Base-by-base conservation (phyloP, 495 filamentous ascomycete species). In the Penicillium arizonense region DNA sequence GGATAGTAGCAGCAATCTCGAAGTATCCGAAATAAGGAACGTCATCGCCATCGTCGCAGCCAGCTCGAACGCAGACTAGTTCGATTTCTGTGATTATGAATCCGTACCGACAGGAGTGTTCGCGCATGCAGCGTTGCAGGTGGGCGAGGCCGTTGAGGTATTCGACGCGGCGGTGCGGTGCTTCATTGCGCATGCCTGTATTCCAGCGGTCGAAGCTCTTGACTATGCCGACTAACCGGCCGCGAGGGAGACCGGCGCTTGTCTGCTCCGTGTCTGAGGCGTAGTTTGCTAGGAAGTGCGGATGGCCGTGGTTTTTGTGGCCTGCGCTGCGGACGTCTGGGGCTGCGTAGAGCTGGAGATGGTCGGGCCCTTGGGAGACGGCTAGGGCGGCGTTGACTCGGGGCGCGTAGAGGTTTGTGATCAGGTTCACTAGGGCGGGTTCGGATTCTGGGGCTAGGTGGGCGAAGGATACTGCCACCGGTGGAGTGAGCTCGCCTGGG, bases 41-140 rank as follows among this genome's bases (percentile, higher is more conserved):
- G 18, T 71, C 70, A 53, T 87, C 87, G 48, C 74, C 82, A 10
- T 67, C 64, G 46, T 90, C 88, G 48, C 77, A 82, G 32, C 87
- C 87, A 47, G 88, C 88, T 44, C 91, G 89, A 0, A 95, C 90
- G 63, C 91, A 87, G 28, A 96, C 84, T 11, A 96, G 86, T 73
- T 96, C 91, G 62, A 96, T 96, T 65, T 96, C 91, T 1, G 89
- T 96, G 49, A 96, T 84, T 62, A 96, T 93, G 76, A 96, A 96
- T 28, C 91, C 91, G 67, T 96, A 96, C 41, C 91, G 86, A 57
- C 89, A 93, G 52, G 87, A 86, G 68, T 96, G 89, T 71, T 94
- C 90, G 67, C 91, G 88, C 91, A 96, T 96, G 65, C 84, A 82
- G 39, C 85, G 82, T 67, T 96, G 91, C 24, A 96, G 74, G 53